phyloP scores from a whole-genome alignment of 306 rosid species.

The Trifolium pratense region DNA sequence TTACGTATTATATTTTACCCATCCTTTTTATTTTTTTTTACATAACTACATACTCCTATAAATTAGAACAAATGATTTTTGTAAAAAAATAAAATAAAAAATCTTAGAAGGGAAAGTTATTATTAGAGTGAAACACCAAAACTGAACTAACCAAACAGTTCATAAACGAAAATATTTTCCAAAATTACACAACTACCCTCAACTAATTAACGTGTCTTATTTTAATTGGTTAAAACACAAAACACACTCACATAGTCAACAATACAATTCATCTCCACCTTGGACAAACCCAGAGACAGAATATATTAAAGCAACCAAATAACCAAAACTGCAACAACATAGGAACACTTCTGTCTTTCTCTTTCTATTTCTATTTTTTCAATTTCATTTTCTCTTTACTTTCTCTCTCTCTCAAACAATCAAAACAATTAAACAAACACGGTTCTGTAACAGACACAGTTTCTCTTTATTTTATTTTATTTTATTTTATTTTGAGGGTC shows the following conservation, averaged over 20 bases:
- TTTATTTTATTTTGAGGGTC: slow-evolving; percentile 15
- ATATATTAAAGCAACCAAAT: slow-evolving; percentile 36
- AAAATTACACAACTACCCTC: slow-evolving; percentile 39
- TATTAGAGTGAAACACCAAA: not conserved
- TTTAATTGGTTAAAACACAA: slow-evolving; percentile 14
- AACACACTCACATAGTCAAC: not conserved
- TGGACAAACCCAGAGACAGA: not conserved
- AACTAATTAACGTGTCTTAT: slow-evolving; percentile 14
- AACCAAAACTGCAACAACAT: slow-evolving; percentile 4
- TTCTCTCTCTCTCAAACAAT: no score
- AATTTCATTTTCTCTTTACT: not conserved
- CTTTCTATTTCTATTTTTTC: not conserved
- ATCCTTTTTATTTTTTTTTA: no score
- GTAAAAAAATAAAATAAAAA: no score
- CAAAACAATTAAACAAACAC: not conserved
- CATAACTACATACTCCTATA: no score
- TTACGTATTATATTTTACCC: no score
- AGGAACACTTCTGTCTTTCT: slow-evolving; percentile 9
- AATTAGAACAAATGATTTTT: no score
- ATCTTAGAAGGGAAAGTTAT: no score
- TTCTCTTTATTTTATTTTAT: slow-evolving; percentile 2
- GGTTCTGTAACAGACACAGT: slow-evolving; percentile 35
- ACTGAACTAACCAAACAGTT: slow-evolving; percentile 30
- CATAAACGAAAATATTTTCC: not conserved
- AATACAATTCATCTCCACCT: slow-evolving; percentile 24